A percentile compares a stretch with the other conserved stretches of the same genome.
Evolutionary conservation across 352 stramenopile genomes (phyloP).

Genomic region (Phytophthora multivora): DNA sequence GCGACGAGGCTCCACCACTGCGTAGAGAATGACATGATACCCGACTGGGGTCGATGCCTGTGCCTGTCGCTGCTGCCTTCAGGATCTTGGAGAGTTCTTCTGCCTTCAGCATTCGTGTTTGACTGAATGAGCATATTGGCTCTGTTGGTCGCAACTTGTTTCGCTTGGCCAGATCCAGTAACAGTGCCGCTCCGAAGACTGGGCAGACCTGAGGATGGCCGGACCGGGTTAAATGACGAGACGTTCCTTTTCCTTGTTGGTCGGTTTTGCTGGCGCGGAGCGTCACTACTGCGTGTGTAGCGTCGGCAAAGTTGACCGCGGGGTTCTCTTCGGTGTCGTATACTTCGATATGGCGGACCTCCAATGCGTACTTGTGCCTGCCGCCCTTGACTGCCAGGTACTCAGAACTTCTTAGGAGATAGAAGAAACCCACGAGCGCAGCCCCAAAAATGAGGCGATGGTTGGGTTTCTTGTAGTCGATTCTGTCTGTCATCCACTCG

Average conservation of each 20-base stretch:
- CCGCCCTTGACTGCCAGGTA: constrained; percentile 8
- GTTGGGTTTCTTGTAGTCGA: constrained; percentile 9
- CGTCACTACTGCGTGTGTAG: neutral
- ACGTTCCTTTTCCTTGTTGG: neutral
- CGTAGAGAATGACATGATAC: neutral
- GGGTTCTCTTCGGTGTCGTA: constrained; percentile 3
- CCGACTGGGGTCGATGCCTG: neutral
- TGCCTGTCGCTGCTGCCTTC: neutral
- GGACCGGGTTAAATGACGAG: neutral
- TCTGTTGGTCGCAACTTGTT: neutral
- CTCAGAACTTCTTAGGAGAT: constrained; percentile 22
- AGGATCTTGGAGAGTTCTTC: neutral
- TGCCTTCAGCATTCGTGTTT: neutral
- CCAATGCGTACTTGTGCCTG: constrained; percentile 8
- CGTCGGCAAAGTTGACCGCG: neutral
- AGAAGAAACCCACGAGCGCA: constrained; percentile 34
- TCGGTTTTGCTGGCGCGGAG: constrained; percentile 6
- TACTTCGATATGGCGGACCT: constrained; percentile 20
- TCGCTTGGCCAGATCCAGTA: neutral
- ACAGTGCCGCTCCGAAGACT: neutral
- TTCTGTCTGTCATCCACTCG: neutral
- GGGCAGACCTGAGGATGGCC: neutral
- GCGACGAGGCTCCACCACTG: neutral
- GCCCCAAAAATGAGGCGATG: constrained; percentile 30
- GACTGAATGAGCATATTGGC: neutral